phyloP scores from a whole-genome alignment of 257 asterid genomes.

The Jasminum sambac region DNA sequence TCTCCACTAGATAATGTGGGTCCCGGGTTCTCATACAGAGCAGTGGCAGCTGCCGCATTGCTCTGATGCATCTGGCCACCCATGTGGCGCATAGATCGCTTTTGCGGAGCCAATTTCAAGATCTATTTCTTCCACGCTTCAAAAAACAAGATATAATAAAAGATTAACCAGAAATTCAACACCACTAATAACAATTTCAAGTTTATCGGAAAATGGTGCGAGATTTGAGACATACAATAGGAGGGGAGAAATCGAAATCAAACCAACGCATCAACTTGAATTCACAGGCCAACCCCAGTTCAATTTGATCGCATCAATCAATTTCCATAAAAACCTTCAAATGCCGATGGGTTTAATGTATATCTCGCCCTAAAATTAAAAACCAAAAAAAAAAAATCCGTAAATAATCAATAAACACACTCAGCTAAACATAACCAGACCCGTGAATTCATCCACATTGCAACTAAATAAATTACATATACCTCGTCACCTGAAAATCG shows the following conservation, averaged over 20 bases:
- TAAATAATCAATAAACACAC: conserved; percentile 13
- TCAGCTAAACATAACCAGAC: conserved; percentile 15
- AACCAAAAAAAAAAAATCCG: conserved; percentile 1
- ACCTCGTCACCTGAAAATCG: conserved; percentile 36
- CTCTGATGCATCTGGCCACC: conserved; percentile 99
- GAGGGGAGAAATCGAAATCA: conserved; percentile 21
- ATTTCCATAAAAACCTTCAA: conserved; percentile 19
- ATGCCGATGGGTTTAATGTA: conserved; percentile 12
- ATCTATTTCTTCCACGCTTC: conserved; percentile 60
- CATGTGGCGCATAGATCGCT: conserved; percentile 95
- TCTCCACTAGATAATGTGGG: conserved; percentile 74
- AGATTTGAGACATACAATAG: conserved; percentile 14
- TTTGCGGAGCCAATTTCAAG: conserved; percentile 98
- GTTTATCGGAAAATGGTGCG: conserved; percentile 7
- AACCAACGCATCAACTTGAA: conserved; percentile 37
- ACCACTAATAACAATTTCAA: conserved; percentile 13
- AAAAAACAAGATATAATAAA: conserved; percentile 17
- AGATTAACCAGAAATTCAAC: conserved; percentile 4
- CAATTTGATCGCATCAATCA: conserved; percentile 28
- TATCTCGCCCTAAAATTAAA: conserved; percentile 20
- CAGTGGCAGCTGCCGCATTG: conserved; percentile 80
- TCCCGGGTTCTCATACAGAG: conserved; percentile 82
- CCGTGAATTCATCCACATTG: not conserved
- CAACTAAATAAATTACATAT: conserved; percentile 9
- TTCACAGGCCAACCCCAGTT: conserved; percentile 29